These are phyloP conservation scores for Mortierella sp. DNA, from an alignment of 371 early-diverging fungal genomes.

Conservation along the genomic window DNA sequence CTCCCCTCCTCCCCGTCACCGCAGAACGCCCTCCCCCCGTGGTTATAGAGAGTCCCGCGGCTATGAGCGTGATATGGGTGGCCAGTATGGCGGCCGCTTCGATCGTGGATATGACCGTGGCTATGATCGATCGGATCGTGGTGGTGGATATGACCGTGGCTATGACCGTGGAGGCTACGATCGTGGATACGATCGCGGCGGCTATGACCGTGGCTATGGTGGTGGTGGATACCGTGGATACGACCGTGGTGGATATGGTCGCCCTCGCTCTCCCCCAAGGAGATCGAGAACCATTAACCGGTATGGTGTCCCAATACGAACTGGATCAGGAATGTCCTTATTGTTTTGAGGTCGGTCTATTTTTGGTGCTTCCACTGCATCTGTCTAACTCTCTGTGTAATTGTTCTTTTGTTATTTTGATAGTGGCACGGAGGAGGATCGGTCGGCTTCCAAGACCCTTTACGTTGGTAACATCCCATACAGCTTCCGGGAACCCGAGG, in stretches of 20 bases:
- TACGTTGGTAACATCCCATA: conserved; percentile 90
- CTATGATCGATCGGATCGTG: conserved; percentile 54
- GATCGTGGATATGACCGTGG: conserved; percentile 59
- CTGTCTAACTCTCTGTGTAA: conserved; percentile 2
- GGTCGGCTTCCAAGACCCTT: conserved; percentile 72
- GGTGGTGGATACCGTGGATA: conserved; percentile 53
- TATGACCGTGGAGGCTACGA: conserved; percentile 62
- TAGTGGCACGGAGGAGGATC: conserved; percentile 79
- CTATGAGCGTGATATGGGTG: conserved; percentile 41
- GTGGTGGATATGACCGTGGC: conserved; percentile 54
- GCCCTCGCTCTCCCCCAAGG: conserved; percentile 68
- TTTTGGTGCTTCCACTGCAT: background rate
- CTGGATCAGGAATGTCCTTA: background rate
- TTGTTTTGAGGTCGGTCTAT: background rate
- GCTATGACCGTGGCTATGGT: conserved; percentile 36
- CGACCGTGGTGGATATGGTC: conserved; percentile 51
- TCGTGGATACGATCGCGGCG: conserved; percentile 29
- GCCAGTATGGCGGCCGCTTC: conserved; percentile 58
- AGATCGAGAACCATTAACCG: conserved; percentile 70
- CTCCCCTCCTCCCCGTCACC: conserved; percentile 66
- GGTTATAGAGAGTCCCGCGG: conserved; percentile 61
- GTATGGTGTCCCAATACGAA: conserved; percentile 35
- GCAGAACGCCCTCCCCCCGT: conserved; percentile 59
- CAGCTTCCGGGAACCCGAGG: conserved; percentile 77
- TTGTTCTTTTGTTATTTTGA: background rate